Percentiles rank a stretch among this genome's conserved stretches.
phyloP scores from a whole-genome alignment of 2,329 filamentous ascomycete genomes.

The Venturia oleaginea region DNA sequence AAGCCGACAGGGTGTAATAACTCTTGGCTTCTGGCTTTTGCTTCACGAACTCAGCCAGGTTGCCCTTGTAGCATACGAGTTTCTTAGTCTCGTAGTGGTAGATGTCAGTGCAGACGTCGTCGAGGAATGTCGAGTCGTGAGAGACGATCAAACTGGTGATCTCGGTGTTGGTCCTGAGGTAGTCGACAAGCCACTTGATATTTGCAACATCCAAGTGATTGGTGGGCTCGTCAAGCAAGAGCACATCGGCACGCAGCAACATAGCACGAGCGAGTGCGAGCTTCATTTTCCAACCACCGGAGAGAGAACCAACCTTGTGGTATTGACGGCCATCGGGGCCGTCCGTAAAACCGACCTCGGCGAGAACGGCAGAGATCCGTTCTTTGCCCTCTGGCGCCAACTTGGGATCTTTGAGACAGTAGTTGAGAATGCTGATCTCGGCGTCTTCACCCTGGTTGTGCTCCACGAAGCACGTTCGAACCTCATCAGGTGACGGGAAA shows the following conservation, averaged over 20 bases:
- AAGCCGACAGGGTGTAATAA: constrained; percentile 91
- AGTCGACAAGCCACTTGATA: constrained; percentile 91
- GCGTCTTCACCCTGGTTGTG: constrained; percentile 98
- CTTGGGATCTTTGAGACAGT: constrained; percentile 79
- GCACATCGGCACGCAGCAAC: constrained; percentile 92
- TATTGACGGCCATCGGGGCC: constrained; percentile 83
- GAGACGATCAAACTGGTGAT: constrained; percentile 97
- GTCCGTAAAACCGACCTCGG: constrained; percentile 87
- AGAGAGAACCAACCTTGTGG: constrained; percentile 86
- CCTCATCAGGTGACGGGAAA: constrained; percentile 83
- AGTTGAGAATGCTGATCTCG: constrained; percentile 90
- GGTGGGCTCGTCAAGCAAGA: constrained; percentile 95
- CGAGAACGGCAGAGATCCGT: constrained; percentile 73
- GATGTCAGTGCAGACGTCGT: constrained; percentile 96
- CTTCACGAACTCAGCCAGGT: constrained; percentile 75
- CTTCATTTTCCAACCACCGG: constrained; percentile 99
- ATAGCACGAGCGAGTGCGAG: constrained; percentile 90
- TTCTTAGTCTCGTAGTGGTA: constrained; percentile 99
- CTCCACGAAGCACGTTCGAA: constrained; percentile 96
- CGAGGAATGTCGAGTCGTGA: constrained; percentile 95
- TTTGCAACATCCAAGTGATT: constrained; percentile 97
- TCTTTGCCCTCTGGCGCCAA: constrained; percentile 70
- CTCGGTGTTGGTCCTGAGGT: constrained; percentile 89
- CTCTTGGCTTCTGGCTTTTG: constrained; percentile 89
- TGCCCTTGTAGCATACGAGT: constrained; percentile 75